Percentiles rank a stretch among this genome's conserved stretches.
Evolutionary conservation across 331 rosid species (phyloP).

Genomic region (Dryas integrifolia): DNA sequence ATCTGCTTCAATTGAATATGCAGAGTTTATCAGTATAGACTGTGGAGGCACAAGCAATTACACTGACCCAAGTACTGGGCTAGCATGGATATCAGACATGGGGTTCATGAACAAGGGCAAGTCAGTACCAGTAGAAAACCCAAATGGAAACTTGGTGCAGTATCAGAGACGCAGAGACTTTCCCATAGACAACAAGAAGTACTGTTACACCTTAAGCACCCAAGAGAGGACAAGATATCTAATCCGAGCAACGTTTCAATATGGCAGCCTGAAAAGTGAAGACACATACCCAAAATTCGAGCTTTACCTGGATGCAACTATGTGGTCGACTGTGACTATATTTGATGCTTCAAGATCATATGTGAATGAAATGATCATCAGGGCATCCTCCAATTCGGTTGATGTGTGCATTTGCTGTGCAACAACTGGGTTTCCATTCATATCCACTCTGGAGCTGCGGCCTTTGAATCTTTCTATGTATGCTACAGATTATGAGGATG

Average conservation of each 20-base stretch:
- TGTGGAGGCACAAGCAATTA: conserved; percentile 73
- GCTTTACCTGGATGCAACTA: conserved; percentile 78
- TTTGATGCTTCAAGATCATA: conserved; percentile 68
- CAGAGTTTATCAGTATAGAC: conserved; percentile 86
- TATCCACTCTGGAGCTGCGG: conserved; percentile 83
- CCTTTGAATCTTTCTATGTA: conserved; percentile 92
- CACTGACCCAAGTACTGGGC: conserved; percentile 66
- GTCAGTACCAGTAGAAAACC: conserved; percentile 46
- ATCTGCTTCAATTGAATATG: conserved; percentile 11
- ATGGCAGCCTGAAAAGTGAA: conserved; percentile 66
- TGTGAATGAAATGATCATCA: conserved; percentile 76
- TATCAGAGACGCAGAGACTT: conserved; percentile 67
- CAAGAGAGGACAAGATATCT: conserved; percentile 74
- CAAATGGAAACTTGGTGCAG: conserved; percentile 52
- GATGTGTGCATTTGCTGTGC: conserved; percentile 91
- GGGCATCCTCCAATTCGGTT: conserved; percentile 69
- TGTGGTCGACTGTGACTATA: conserved; percentile 83
- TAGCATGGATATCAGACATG: conserved; percentile 77
- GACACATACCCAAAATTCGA: conserved; percentile 90
- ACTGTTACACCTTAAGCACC: conserved; percentile 67
- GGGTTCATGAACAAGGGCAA: conserved; percentile 55
- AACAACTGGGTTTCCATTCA: conserved; percentile 82
- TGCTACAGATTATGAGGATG: conserved; percentile 81
- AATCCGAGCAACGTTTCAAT: conserved; percentile 78
- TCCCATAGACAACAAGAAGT: conserved; percentile 66